phyloP scores from a whole-genome alignment of 768 basidiomycete genomes.

The Mycena filopes region DNA sequence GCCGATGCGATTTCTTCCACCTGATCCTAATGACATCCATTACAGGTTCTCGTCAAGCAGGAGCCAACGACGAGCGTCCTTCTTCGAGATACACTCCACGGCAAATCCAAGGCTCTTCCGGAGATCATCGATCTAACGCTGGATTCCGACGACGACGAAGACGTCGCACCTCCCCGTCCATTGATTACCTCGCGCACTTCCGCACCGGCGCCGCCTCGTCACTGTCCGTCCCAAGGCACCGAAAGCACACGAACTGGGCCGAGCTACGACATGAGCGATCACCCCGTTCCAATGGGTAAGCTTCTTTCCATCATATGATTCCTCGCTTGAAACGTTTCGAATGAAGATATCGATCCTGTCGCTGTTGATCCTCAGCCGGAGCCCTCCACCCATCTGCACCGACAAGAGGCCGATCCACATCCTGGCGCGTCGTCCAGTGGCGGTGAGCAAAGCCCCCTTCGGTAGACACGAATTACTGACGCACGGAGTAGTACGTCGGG shows the following conservation, averaged over 20 bases:
- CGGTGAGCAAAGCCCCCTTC: not conserved
- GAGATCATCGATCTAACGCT: constrained; percentile 30
- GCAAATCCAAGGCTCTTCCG: too few species aligned
- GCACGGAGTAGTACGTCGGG: not conserved
- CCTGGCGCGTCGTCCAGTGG: not conserved
- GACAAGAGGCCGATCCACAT: not conserved
- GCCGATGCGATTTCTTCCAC: not conserved
- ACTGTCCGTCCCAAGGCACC: not conserved
- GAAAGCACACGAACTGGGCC: not conserved
- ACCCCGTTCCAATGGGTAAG: constrained; percentile 2
- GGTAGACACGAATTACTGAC: too few species aligned
- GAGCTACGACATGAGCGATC: not conserved
- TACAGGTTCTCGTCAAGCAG: constrained; percentile 11
- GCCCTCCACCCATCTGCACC: not conserved
- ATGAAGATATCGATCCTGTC: not conserved
- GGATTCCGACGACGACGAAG: constrained; percentile 31
- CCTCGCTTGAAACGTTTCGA: not conserved
- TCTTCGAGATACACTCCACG: too few species aligned
- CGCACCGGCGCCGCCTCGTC: not conserved
- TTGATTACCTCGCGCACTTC: not conserved
- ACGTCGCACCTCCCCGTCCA: not conserved
- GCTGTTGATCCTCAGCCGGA: not conserved
- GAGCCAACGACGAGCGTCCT: not conserved
- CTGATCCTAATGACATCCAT: not conserved
- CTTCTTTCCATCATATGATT: not conserved